Evolutionary conservation across 2,329 filamentous ascomycete genomes (phyloP).

Genomic region (Boeremia lycopersici): DNA sequence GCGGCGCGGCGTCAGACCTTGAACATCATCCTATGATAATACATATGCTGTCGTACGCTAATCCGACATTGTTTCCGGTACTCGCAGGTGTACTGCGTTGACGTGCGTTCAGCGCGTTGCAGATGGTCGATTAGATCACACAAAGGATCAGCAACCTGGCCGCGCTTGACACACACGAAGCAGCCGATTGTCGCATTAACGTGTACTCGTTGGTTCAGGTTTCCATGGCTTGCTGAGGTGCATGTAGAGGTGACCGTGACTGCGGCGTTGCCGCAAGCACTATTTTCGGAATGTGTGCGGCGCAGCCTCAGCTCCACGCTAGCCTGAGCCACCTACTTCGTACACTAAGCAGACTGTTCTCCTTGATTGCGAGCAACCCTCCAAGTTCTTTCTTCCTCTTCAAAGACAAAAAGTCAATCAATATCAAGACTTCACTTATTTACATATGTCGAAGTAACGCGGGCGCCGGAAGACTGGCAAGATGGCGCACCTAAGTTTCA

Average conservation of each 20-base stretch:
- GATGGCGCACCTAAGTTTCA: background rate
- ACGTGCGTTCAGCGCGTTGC: no score
- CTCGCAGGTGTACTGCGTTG: no score
- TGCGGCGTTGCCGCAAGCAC: background rate
- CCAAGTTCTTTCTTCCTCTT: no score
- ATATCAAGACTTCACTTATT: no score
- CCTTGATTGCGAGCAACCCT: background rate
- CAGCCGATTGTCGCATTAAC: background rate
- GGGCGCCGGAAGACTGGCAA: background rate
- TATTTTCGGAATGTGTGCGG: constrained; percentile 1
- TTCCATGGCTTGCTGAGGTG: constrained; percentile 9
- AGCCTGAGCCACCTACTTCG: background rate
- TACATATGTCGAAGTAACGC: background rate
- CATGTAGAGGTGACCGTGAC: background rate
- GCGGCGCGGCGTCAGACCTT: constrained; percentile 10
- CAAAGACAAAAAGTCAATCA: no score
- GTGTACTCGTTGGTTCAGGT: background rate
- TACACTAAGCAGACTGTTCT: background rate
- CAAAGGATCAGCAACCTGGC: background rate
- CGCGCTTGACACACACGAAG: no score
- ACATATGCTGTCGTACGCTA: background rate
- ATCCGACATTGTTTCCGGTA: background rate
- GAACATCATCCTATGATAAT: background rate
- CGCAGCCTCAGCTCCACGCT: constrained; percentile 11
- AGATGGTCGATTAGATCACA: background rate